Evolutionary conservation across 257 asterid genomes (phyloP).

Genomic region (Solanum corneliomulleri): DNA sequence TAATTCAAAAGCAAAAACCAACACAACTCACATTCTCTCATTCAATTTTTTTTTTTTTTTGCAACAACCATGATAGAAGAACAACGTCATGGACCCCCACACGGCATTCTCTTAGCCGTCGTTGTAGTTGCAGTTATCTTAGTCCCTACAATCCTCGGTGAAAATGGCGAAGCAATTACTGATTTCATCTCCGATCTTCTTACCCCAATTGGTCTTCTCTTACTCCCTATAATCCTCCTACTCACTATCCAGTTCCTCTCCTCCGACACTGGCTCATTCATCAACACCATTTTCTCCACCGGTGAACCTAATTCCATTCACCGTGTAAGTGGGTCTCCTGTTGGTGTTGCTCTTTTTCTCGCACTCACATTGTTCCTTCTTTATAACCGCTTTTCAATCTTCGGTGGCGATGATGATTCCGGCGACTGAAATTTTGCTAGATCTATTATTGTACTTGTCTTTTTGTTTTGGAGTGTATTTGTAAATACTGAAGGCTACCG

Average conservation of each 20-base stretch:
- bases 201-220: constrained; percentile 67
- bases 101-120: constrained; percentile 55
- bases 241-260: constrained; percentile 75
- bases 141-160: constrained; percentile 57
- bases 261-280: constrained; percentile 65
- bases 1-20: not conserved
- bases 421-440: constrained; percentile 26
- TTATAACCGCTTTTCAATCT: constrained; percentile 52
- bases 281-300: constrained; percentile 40
- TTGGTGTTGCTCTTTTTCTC: constrained; percentile 72
- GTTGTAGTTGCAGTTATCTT: constrained; percentile 53
- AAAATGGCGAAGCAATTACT: constrained; percentile 74
- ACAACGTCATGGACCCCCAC: constrained; percentile 69
- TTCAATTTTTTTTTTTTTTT: too few relatives aligned
- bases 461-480: not conserved
- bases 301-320: constrained; percentile 75
- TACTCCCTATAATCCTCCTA: constrained; percentile 70
- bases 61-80: constrained; percentile 48
- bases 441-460: not conserved
- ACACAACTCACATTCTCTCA: not conserved
- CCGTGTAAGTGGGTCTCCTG: constrained; percentile 79
- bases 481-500: not conserved
- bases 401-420: constrained; percentile 78
- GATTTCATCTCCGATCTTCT: constrained; percentile 72
- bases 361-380: constrained; percentile 57